Base-by-base conservation (phyloP, 768 basidiomycete genomes). In the Tricholoma matsutake region DNA sequence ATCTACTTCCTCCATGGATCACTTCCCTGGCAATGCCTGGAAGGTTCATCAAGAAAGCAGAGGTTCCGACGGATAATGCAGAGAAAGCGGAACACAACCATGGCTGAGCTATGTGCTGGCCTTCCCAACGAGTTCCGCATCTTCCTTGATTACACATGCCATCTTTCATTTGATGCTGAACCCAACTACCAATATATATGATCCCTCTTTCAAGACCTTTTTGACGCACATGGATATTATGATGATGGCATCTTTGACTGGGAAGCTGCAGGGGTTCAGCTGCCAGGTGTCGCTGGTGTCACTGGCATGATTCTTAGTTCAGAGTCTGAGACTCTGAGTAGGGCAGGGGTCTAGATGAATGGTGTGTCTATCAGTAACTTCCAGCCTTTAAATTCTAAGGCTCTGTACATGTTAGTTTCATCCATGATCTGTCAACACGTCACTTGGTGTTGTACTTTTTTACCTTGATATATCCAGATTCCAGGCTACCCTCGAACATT, bases 221-320 rank as follows among this genome's bases (percentile, higher is more conserved):
- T 81, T 16, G 11, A 18, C 37, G 10, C 6, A 34, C 65, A 74
- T 76, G 78, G 80, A 51, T 83, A 79, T 76, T 78, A 80, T 70
- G 81, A 84, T 73, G 82, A 84, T 69, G 82, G 81, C 71, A 78
- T 83, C 70, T n/a, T n/a, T n/a, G n/a, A n/a, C n/a, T 83, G 83
- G 81, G 45, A 47, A 47, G 45, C 20, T 47, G 45, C 22, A 47
- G 45, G 45, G 45, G 20, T 47, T 47, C 20, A 9, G 45, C 45
- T 25, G 45, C 45, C 1, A 4, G 45, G 22, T 47, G 20, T 25
- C 45, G 13, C 45, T 47, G 22, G 45, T 25, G 1, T 25, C 45
- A 25, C 45, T 47, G 22, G 45, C 10, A 25, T 11, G 8, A 25
- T 22, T 47, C 45, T 47, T 25, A 47, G 45, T 47, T 47, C 20